Percentiles rank a stretch among this genome's conserved stretches.
Evolutionary conservation across 2,329 filamentous ascomycete genomes (phyloP).

Genomic region (Microdochium paspali): DNA sequence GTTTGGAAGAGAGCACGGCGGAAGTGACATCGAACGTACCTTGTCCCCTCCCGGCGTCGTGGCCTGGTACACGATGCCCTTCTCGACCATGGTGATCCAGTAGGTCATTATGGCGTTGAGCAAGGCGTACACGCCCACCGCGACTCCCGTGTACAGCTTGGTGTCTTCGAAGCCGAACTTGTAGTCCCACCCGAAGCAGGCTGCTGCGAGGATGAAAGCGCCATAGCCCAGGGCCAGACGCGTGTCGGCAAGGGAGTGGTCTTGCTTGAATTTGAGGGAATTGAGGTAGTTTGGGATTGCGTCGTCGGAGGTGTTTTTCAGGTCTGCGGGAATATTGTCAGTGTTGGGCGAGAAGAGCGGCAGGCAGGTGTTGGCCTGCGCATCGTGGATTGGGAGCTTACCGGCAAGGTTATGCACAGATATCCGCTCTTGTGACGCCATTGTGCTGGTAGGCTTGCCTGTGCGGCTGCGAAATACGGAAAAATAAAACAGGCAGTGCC

Average conservation of each 20-base stretch:
- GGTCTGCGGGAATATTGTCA: conserved; percentile 46
- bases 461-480: background rate
- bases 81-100: conserved; percentile 82
- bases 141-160: conserved; percentile 69
- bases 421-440: conserved; percentile 46
- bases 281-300: conserved; percentile 90
- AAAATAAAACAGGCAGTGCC: background rate
- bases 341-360: too few relatives aligned
- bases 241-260: conserved; percentile 71
- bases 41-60: conserved; percentile 45
- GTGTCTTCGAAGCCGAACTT: conserved; percentile 82
- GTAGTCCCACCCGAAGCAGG: conserved; percentile 87
- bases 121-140: conserved; percentile 69
- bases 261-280: conserved; percentile 74
- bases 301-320: conserved; percentile 96
- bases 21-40: conserved; percentile 9
- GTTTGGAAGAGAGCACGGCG: too few relatives aligned
- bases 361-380: background rate
- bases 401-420: conserved; percentile 59
- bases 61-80: conserved; percentile 73
- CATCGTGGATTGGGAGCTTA: conserved; percentile 17
- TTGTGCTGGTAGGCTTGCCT: conserved; percentile 9
- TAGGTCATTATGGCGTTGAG: conserved; percentile 69
- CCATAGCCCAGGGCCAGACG: conserved; percentile 76
- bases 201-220: conserved; percentile 70